Conservation (phyloP, 1,284 basidiomycete species). For the Tilletia setariae region DNA sequence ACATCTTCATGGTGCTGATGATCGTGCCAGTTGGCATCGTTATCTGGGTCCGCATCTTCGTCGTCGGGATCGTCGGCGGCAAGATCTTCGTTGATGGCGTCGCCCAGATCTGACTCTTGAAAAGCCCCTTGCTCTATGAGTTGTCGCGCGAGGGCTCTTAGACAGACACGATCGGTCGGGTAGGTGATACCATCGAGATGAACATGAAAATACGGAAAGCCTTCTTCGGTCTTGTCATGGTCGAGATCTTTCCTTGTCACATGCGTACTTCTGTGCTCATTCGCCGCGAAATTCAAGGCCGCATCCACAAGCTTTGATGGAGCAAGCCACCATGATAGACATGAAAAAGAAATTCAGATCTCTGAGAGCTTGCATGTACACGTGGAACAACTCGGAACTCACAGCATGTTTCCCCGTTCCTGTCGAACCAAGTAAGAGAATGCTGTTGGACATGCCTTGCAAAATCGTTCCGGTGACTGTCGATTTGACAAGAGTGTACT, state of each 20-base stretch:
- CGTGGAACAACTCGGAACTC: not conserved
- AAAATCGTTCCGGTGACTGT: not conserved
- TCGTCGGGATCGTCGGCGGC: conserved; percentile 17
- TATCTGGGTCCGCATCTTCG: conserved; percentile 14
- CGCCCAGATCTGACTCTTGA: not conserved
- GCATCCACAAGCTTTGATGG: not conserved
- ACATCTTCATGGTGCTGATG: conserved; percentile 13
- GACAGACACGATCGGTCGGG: conserved; percentile 41
- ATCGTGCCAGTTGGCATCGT: conserved; percentile 19
- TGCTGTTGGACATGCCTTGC: not conserved
- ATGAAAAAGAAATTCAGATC: not conserved
- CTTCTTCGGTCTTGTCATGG: not conserved
- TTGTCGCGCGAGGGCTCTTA: conserved; percentile 49
- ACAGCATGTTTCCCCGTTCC: conserved; percentile 14
- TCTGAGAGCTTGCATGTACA: not conserved
- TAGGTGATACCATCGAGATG: conserved; percentile 36
- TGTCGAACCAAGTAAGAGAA: not conserved
- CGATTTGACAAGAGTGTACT: not conserved
- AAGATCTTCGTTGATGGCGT: not conserved
- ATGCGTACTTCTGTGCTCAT: not conserved
- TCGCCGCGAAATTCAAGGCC: not conserved
- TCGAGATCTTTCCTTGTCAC: not conserved
- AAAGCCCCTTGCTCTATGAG: conserved; percentile 46
- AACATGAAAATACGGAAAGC: conserved; percentile 32
- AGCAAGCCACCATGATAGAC: not conserved